Conservation (phyloP, 2,329 filamentous ascomycete genomes). For the Aspergillus chevalieri region DNA sequence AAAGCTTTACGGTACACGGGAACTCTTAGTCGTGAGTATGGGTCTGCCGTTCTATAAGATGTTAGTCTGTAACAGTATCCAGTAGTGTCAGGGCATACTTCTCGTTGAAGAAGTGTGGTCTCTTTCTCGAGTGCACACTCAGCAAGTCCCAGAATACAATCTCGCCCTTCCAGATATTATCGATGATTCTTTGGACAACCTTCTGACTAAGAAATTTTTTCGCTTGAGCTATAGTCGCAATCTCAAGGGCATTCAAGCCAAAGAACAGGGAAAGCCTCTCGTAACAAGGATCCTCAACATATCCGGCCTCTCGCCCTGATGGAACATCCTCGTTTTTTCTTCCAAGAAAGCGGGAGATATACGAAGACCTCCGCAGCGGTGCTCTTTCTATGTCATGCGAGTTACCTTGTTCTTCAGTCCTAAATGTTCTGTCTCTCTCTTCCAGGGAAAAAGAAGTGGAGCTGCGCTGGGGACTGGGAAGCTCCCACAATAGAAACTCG, state of each 20-base stretch:
- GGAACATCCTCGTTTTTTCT: slow-evolving; percentile 24
- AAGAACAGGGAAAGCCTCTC: slow-evolving; percentile 64
- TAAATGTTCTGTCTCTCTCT: slow-evolving; percentile 12
- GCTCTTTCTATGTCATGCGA: slow-evolving; percentile 19
- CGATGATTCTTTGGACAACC: slow-evolving; percentile 75
- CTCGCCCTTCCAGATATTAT: slow-evolving; percentile 78
- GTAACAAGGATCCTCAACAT: slow-evolving; percentile 41
- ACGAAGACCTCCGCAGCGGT: slow-evolving; percentile 21
- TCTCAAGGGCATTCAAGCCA: slow-evolving; percentile 78
- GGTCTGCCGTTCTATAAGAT: slow-evolving; percentile 52
- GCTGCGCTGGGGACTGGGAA: slow-evolving; percentile 26
- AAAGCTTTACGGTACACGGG: slow-evolving; percentile 80
- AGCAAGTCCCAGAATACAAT: slow-evolving; percentile 82
- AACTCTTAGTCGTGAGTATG: slow-evolving; percentile 69
- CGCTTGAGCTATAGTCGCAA: slow-evolving; percentile 71
- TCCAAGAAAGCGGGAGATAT: slow-evolving; percentile 22
- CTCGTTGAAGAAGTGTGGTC: slow-evolving; percentile 68
- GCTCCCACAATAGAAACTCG: slow-evolving; percentile 51
- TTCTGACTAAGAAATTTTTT: slow-evolving; percentile 79
- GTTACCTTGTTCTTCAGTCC: slow-evolving; percentile 1
- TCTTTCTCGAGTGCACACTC: slow-evolving; percentile 66
- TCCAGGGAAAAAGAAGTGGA: slow-evolving; percentile 15
- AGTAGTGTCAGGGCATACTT: slow-evolving; percentile 22
- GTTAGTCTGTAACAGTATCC: slow-evolving; percentile 3
- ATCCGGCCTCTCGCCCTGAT: background rate